Percentiles rank a stretch among this genome's conserved stretches.
Conservation (phyloP, 805 yeast genomes). For the Yamadazyma akitaensis region DNA sequence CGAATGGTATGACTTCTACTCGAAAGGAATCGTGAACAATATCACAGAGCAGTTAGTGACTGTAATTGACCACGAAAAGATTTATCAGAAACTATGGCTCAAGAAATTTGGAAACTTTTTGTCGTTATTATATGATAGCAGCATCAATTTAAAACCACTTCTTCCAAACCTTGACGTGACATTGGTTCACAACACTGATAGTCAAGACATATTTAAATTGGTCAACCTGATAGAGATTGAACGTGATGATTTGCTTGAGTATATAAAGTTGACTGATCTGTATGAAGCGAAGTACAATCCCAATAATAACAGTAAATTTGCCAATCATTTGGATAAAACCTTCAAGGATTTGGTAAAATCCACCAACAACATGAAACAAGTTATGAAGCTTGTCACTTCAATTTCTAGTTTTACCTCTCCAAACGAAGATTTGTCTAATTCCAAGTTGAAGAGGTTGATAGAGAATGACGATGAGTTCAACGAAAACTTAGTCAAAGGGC, state of each 20-base stretch:
- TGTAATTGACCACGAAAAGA: constrained; percentile 54
- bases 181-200: constrained; percentile 21
- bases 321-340: constrained; percentile 40
- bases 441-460: constrained; percentile 11
- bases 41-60: constrained; percentile 57
- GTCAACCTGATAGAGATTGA: constrained; percentile 33
- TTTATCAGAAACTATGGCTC: constrained; percentile 59
- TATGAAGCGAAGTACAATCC: constrained; percentile 13
- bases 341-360: constrained; percentile 43
- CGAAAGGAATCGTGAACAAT: constrained; percentile 38
- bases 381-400: constrained; percentile 30
- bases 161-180: constrained; percentile 38
- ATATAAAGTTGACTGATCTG: constrained; percentile 24
- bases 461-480: constrained; percentile 31
- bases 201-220: constrained; percentile 23
- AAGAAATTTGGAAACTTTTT: constrained; percentile 52
- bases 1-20: constrained; percentile 50
- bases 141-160: constrained; percentile 6
- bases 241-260: constrained; percentile 30
- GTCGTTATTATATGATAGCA: constrained; percentile 16
- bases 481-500: constrained; percentile 49
- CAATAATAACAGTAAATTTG: constrained; percentile 19
- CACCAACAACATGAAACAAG: constrained; percentile 35
- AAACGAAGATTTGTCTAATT: constrained; percentile 12
- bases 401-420: constrained; percentile 27